Evolutionary conservation across 352 stramenopile genomes (phyloP), one percentile per base, ranked within the genome.

Genomic region (Globisporangium radiosum): DNA sequence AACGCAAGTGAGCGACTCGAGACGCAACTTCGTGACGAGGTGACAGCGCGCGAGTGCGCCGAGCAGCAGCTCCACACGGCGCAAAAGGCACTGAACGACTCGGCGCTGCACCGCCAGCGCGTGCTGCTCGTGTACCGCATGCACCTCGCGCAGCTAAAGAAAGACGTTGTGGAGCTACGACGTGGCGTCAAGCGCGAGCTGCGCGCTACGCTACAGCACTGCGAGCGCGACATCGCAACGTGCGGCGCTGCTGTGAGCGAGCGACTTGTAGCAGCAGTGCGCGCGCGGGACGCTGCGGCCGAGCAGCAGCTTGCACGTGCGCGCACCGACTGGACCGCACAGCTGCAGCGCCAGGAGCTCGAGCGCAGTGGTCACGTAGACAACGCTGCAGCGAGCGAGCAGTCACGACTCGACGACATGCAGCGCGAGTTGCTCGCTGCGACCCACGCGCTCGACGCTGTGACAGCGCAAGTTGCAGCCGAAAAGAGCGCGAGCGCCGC

Each of bases 1-100:
- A 88, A 83, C 42, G 50, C 87, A 14, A 66, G 62, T 1, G 76
- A 85, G 9, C 68, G 77, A 0, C 82, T 88, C 65, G 73, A 79
- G 4, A 54, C 65, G 44, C 65, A 60, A 4, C 25, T 84, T 17
- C 62, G 65, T 56, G 59, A 76, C 13, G 78, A 88, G 42, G 63
- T 40, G 14, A 63, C 56, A 13, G 64, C 77, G 64, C 57, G 49
- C n/a, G 64, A 66, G 39, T 38, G 51, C 10, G 49, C 73, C 11
- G 67, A 75, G 50, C 44, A 17, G 7, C 54, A 57, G 7, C 54
- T 65, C 1, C 11, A 36, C 10, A 15, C 52, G 8, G 59, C 70
- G 44, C 62, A 72, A 39, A 70, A 83, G 13, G 54, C 62, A n/a
- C 56, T 59, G 38, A 61, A 62, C 15, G 57, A 44, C 11, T 44